Conservation (phyloP, 2,329 filamentous ascomycete genomes). For the Xylariaceae sp. region DNA sequence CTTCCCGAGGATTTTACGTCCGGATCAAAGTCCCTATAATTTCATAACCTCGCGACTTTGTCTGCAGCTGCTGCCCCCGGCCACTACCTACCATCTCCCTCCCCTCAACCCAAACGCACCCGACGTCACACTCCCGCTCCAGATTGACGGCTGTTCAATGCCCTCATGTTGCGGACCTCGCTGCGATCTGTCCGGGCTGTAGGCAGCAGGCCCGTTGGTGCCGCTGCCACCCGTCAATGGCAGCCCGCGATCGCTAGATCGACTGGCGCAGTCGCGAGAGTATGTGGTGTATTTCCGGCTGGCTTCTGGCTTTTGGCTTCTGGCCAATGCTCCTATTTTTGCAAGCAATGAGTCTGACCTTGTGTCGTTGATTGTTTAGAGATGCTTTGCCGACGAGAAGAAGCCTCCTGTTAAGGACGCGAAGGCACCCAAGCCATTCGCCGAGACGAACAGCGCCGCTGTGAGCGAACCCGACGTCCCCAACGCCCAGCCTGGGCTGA, state of each 20-base stretch:
- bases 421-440: conserved; percentile 48
- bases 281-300: conserved; percentile 28
- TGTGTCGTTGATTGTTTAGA: conserved; percentile 35
- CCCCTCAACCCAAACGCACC: conserved; percentile 5
- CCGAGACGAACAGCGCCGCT: conserved; percentile 48
- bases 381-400: conserved; percentile 52
- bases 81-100: conserved; percentile 1
- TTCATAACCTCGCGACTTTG: conserved; percentile 20
- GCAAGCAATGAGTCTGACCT: conserved; percentile 2
- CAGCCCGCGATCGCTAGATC: conserved; percentile 39
- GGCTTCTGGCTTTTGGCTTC: background rate
- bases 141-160: conserved; percentile 35
- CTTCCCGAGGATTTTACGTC: conserved; percentile 31
- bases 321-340: no score
- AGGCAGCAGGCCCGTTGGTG: conserved; percentile 49
- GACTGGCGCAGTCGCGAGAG: conserved; percentile 36
- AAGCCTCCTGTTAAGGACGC: conserved; percentile 45
- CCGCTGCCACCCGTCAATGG: conserved; percentile 55
- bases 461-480: conserved; percentile 39
- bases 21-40: conserved; percentile 16
- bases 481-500: conserved; percentile 31
- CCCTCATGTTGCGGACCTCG: conserved; percentile 65
- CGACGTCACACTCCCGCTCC: conserved; percentile 25
- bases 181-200: conserved; percentile 59
- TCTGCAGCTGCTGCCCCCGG: background rate